Percentiles rank a stretch among this genome's conserved stretches.
These are phyloP conservation scores for Xylariaceae sp. DNA, from an alignment of 2,329 filamentous ascomycete species.

Conservation along the genomic window DNA sequence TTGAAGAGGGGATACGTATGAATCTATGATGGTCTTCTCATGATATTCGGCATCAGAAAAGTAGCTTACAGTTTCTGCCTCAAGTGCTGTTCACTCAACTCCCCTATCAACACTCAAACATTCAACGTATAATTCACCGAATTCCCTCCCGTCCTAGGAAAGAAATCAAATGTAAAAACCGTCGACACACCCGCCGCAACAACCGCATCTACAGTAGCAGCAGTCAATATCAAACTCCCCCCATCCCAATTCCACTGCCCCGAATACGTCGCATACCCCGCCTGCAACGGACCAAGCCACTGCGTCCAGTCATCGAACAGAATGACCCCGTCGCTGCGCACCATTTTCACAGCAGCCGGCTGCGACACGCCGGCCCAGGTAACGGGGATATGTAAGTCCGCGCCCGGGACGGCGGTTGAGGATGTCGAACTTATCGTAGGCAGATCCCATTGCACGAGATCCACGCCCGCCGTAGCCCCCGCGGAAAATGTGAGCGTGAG, in stretches of 20 bases:
- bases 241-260: conserved; percentile 49
- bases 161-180: conserved; percentile 52
- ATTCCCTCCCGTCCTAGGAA: conserved; percentile 45
- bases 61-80: too few species aligned
- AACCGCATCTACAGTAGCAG: conserved; percentile 42
- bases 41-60: not conserved
- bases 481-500: conserved; percentile 49
- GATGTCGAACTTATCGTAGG: conserved; percentile 35
- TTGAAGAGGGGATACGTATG: too few species aligned
- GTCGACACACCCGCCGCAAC: conserved; percentile 40
- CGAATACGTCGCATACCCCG: conserved; percentile 44
- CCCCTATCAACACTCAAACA: conserved; percentile 6
- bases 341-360: conserved; percentile 47
- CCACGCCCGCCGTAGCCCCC: conserved; percentile 42
- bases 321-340: conserved; percentile 43
- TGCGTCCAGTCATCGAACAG: conserved; percentile 54
- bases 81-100: too few species aligned
- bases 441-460: conserved; percentile 48
- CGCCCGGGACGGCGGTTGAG: conserved; percentile 26
- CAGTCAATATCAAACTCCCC: conserved; percentile 41
- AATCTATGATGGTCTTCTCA: too few species aligned
- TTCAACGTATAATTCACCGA: conserved; percentile 42
- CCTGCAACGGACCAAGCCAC: conserved; percentile 47
- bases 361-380: conserved; percentile 46
- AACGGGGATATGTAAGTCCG: conserved; percentile 45